These are phyloP conservation scores for Byssochlamys sp. DNA, from an alignment of 2,329 filamentous ascomycete genomes.

Conservation along the genomic window DNA sequence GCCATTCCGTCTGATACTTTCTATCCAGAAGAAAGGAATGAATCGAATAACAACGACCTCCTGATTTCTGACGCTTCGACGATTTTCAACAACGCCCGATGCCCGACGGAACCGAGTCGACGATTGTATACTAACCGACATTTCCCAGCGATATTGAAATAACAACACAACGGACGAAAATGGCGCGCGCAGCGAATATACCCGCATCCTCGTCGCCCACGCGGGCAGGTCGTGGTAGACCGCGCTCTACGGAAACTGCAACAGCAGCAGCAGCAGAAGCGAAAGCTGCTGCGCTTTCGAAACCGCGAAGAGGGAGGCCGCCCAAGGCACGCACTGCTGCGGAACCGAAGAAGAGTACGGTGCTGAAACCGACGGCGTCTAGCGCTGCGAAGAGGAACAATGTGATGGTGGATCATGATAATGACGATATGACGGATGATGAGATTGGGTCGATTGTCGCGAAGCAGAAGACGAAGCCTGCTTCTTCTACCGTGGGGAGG, in stretches of 20 bases:
- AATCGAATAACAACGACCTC: neutral
- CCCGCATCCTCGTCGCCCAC: constrained; percentile 12
- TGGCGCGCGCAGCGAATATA: constrained; percentile 19
- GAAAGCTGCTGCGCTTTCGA: constrained; percentile 5
- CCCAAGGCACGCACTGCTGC: constrained; percentile 4
- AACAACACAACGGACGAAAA: constrained; percentile 1
- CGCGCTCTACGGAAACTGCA: constrained; percentile 2
- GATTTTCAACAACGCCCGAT: neutral
- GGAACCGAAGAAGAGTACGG: constrained; percentile 7
- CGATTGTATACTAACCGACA: neutral
- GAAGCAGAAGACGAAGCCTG: constrained; percentile 3
- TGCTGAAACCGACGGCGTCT: constrained; percentile 4
- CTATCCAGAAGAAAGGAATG: neutral
- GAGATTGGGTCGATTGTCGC: constrained; percentile 12
- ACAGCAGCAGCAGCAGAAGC: constrained; percentile 1
- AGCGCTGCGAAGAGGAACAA: constrained; percentile 1
- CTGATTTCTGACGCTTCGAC: neutral
- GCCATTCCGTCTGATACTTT: too few species aligned
- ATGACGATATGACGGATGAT: constrained; percentile 8
- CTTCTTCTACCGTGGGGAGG: constrained; percentile 7
- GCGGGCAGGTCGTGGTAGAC: constrained; percentile 12
- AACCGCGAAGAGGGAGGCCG: neutral
- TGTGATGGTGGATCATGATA: neutral
- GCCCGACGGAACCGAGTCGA: neutral
- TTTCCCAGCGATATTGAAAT: neutral